These are phyloP conservation scores for Daldinia eschscholtzii DNA, from an alignment of 2,329 filamentous ascomycete genomes.

Conservation along the genomic window DNA sequence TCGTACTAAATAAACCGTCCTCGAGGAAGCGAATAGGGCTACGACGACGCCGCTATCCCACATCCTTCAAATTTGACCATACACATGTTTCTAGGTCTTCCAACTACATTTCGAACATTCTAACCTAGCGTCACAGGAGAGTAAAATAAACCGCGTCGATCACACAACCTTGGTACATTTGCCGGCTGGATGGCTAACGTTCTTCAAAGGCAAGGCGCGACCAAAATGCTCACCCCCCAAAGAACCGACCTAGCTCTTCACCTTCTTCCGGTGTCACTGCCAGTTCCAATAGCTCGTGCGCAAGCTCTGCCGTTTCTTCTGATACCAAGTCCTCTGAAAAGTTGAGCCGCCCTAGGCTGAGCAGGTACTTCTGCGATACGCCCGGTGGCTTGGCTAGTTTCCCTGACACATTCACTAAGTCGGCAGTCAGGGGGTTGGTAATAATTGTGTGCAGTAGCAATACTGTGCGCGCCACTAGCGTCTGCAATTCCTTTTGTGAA, in stretches of 20 bases:
- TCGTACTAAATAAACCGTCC: background rate
- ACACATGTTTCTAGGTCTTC: background rate
- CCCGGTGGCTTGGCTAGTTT: conserved; percentile 79
- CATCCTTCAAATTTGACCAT: background rate
- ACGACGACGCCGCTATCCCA: background rate
- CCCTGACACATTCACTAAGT: conserved; percentile 71
- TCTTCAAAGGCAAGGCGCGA: conserved; percentile 21
- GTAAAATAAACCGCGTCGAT: background rate
- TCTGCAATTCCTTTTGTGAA: conserved; percentile 54
- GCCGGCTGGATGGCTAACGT: background rate
- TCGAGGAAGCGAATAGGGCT: background rate
- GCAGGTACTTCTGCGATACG: conserved; percentile 83
- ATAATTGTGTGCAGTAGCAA: conserved; percentile 66
- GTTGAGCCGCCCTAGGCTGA: conserved; percentile 84
- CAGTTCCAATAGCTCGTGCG: conserved; percentile 84
- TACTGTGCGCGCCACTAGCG: conserved; percentile 63
- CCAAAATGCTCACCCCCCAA: conserved; percentile 50
- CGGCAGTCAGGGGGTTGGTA: conserved; percentile 61
- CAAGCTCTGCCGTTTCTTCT: conserved; percentile 85
- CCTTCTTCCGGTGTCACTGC: conserved; percentile 81
- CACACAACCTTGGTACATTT: background rate
- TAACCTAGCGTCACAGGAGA: background rate
- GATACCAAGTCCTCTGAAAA: conserved; percentile 82
- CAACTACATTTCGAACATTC: background rate
- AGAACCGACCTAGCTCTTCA: conserved; percentile 57